Percentiles rank a stretch among this genome's conserved stretches.
Conservation (phyloP, 2,329 filamentous ascomycete species). For the Fusarium metavorans region DNA sequence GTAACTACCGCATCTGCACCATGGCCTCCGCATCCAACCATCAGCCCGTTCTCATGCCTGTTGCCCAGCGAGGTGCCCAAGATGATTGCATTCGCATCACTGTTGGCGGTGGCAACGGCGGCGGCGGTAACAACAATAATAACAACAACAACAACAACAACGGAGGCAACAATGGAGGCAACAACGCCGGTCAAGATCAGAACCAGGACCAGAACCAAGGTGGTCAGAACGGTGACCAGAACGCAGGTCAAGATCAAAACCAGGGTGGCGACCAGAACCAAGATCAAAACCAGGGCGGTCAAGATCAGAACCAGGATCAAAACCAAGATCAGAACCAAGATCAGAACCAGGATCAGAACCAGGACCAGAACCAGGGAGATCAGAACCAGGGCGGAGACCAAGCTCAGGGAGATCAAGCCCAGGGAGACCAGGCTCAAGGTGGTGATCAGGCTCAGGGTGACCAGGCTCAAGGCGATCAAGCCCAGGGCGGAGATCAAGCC, state of each 20-base stretch:
- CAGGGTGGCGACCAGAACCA: conserved; percentile 1
- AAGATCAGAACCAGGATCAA: not conserved
- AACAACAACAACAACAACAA: conserved; percentile 30
- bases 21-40: conserved; percentile 74
- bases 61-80: conserved; percentile 75
- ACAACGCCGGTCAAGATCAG: conserved; percentile 11
- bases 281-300: not conserved
- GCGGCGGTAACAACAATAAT: conserved; percentile 33
- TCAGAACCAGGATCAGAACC: conserved; percentile 2
- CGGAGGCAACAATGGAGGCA: conserved; percentile 25
- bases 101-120: conserved; percentile 52
- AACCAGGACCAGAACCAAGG: conserved; percentile 7
- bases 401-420: conserved; percentile 12
- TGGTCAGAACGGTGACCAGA: not conserved
- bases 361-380: not conserved
- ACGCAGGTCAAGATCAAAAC: conserved; percentile 14
- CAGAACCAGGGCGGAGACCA: conserved; percentile 6
- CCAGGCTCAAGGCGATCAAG: not conserved
- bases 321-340: conserved; percentile 12
- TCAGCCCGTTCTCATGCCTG: conserved; percentile 74
- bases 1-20: conserved; percentile 75
- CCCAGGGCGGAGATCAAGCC: too few relatives aligned
- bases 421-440: conserved; percentile 10
- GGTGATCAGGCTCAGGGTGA: not conserved
- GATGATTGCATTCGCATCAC: conserved; percentile 74